Conservation (phyloP, 306 rosid genomes). For the Boehmeria nivea region DNA sequence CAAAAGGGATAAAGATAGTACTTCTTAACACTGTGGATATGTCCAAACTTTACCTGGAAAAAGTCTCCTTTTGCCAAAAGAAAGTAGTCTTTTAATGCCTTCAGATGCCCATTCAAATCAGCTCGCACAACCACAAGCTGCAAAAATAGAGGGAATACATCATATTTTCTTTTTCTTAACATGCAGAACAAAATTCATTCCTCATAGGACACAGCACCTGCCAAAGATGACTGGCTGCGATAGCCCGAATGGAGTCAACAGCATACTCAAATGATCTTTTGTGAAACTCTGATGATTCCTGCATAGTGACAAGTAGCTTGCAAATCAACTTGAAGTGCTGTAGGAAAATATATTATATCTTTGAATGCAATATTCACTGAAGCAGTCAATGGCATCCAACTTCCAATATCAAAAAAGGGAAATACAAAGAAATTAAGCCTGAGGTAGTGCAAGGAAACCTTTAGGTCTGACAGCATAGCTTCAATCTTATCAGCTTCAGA, state of each 20-base stretch:
- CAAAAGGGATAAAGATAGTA: constrained; percentile 4
- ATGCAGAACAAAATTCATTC: constrained; percentile 19
- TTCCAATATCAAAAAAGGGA: constrained; percentile 16
- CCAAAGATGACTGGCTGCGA: constrained; percentile 99
- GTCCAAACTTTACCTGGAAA: constrained; percentile 69
- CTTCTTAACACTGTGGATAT: constrained; percentile 1
- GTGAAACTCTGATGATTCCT: constrained; percentile 92
- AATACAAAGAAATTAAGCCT: not conserved
- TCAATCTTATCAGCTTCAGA: constrained; percentile 94
- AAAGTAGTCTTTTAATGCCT: constrained; percentile 91
- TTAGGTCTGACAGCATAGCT: constrained; percentile 77
- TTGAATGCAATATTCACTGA: not conserved
- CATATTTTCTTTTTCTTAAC: constrained; percentile 19
- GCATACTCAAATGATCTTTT: constrained; percentile 89
- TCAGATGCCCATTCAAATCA: constrained; percentile 91
- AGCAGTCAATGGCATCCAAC: not conserved
- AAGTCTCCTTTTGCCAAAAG: constrained; percentile 97
- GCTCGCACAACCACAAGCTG: constrained; percentile 99
- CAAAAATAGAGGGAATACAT: constrained; percentile 26
- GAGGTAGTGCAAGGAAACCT: constrained; percentile 40
- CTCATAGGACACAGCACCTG: constrained; percentile 68
- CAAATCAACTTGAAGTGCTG: constrained; percentile 1
- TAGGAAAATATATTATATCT: not conserved
- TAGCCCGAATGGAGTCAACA: constrained; percentile 76
- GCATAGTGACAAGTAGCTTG: constrained; percentile 23